Percentiles rank a stretch among this genome's conserved stretches.
phyloP scores from a whole-genome alignment of 164 flowering plant species.

The Tetrastigma voinierianum region DNA sequence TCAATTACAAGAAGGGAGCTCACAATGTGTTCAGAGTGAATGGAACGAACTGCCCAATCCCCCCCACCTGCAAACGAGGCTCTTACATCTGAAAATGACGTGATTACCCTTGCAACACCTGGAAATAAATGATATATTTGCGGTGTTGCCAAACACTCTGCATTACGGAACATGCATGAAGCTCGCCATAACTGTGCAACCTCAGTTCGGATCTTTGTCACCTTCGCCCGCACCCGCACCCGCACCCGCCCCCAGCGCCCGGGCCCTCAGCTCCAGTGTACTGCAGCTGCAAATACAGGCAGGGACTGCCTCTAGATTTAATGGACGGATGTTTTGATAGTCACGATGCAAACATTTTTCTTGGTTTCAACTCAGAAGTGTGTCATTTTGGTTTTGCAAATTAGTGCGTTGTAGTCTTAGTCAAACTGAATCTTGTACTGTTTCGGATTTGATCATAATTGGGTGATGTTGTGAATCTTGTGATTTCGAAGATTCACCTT shows the following conservation, averaged over 20 bases:
- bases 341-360: background rate
- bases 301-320: background rate
- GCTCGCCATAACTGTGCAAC: slow-evolving; percentile 24
- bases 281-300: slow-evolving; percentile 6
- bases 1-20: slow-evolving; percentile 25
- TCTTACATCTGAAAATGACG: slow-evolving; percentile 30
- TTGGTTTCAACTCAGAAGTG: too few species aligned
- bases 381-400: too few species aligned
- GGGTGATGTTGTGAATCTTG: too few species aligned
- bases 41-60: slow-evolving; percentile 21
- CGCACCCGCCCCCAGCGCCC: slow-evolving; percentile 7
- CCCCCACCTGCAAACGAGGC: slow-evolving; percentile 12
- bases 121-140: slow-evolving; percentile 51
- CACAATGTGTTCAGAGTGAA: slow-evolving; percentile 40
- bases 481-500: too few species aligned
- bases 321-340: background rate
- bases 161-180: slow-evolving; percentile 19
- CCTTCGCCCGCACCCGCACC: background rate
- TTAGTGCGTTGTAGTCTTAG: too few species aligned
- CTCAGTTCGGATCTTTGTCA: background rate
- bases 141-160: slow-evolving; percentile 34
- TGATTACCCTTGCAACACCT: slow-evolving; percentile 24
- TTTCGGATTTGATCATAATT: too few species aligned
- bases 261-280: background rate
- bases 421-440: too few species aligned